Conservation (phyloP, 2,329 filamentous ascomycete genomes). For the Apiospora kogelbergensis region DNA sequence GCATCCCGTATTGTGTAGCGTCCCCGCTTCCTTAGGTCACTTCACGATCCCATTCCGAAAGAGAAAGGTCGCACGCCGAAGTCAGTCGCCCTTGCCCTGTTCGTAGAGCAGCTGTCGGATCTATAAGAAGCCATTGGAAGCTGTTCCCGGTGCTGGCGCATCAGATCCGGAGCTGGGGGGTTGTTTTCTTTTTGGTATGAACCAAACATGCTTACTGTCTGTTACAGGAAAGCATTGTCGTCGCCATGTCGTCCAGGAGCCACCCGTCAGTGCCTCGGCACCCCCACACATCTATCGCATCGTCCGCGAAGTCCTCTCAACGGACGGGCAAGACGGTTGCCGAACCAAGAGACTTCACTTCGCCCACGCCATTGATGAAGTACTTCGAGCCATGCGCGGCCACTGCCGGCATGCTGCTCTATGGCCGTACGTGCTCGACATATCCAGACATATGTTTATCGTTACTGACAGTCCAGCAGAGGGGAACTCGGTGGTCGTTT, state of each 20-base stretch:
- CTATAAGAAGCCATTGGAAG: slow-evolving; percentile 12
- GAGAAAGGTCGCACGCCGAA: slow-evolving; percentile 29
- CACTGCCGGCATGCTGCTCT: slow-evolving; percentile 87
- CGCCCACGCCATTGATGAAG: slow-evolving; percentile 48
- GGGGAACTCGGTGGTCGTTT: slow-evolving; percentile 77
- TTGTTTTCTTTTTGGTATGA: neutral
- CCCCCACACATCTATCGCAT: slow-evolving; percentile 59
- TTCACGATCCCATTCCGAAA: slow-evolving; percentile 32
- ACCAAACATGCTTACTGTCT: slow-evolving; percentile 23
- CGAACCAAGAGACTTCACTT: slow-evolving; percentile 52
- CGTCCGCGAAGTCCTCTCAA: slow-evolving; percentile 50
- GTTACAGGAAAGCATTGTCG: slow-evolving; percentile 33
- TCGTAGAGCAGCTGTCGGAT: neutral
- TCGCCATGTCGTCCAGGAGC: slow-evolving; percentile 57
- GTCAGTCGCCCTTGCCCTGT: slow-evolving; percentile 24
- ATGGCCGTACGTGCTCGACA: slow-evolving; percentile 52
- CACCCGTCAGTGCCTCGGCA: slow-evolving; percentile 52
- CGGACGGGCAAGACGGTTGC: slow-evolving; percentile 38
- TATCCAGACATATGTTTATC: neutral
- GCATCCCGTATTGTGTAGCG: slow-evolving; percentile 41
- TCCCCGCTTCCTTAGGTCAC: slow-evolving; percentile 38
- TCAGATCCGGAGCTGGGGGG: neutral
- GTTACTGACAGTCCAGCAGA: slow-evolving; percentile 39
- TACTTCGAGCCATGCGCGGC: slow-evolving; percentile 86
- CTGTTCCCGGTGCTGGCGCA: slow-evolving; percentile 9